Conservation (phyloP, 805 yeast genomes). For the Kluyveromyces nonfermentans region DNA sequence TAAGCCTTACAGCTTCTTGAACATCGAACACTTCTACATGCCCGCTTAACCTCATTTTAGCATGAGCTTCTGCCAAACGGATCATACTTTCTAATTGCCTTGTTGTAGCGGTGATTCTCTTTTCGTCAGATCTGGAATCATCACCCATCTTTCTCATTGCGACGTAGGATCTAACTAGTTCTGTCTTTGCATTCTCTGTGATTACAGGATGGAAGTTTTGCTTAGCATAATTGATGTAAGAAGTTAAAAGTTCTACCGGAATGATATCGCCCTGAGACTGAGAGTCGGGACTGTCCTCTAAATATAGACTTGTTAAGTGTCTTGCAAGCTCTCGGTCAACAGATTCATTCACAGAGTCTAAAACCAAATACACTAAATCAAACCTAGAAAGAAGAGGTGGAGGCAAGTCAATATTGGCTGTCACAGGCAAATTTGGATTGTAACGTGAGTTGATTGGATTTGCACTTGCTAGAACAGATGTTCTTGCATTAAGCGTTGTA, state of each 20-base stretch:
- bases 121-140: slow-evolving; percentile 75
- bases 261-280: slow-evolving; percentile 60
- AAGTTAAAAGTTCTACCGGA: slow-evolving; percentile 79
- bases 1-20: slow-evolving; percentile 84
- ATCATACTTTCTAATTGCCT: slow-evolving; percentile 95
- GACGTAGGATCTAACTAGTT: slow-evolving; percentile 79
- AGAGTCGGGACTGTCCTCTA: slow-evolving; percentile 75
- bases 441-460: slow-evolving; percentile 95
- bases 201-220: slow-evolving; percentile 73
- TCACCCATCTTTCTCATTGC: slow-evolving; percentile 93
- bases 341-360: slow-evolving; percentile 85
- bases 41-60: slow-evolving; percentile 79
- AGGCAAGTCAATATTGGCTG: slow-evolving; percentile 91
- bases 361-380: slow-evolving; percentile 83
- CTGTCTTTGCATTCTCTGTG: slow-evolving; percentile 71
- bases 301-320: slow-evolving; percentile 84
- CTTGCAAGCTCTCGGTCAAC: slow-evolving; percentile 79
- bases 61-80: slow-evolving; percentile 91
- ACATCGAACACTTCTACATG: slow-evolving; percentile 75
- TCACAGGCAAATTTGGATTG: slow-evolving; percentile 90
- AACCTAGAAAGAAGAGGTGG: slow-evolving; percentile 93
- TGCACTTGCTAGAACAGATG: slow-evolving; percentile 92
- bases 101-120: slow-evolving; percentile 94
- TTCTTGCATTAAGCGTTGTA: slow-evolving; percentile 92
- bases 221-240: slow-evolving; percentile 90